Evolutionary conservation across 176 grass and related monocot genomes (phyloP).

Genomic region (Pontederia crassipes): DNA sequence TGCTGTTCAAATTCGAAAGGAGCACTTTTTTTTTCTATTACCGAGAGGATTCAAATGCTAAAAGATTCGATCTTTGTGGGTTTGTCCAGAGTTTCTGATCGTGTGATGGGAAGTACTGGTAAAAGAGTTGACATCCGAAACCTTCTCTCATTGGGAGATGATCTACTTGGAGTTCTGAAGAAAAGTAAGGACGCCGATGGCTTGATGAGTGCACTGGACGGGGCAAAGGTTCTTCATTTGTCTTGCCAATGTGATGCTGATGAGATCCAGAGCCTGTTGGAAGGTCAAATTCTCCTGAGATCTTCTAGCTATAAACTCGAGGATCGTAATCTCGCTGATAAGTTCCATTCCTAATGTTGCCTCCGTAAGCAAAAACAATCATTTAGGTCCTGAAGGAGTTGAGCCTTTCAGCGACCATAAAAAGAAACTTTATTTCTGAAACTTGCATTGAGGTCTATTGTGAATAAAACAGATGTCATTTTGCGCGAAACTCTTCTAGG

Average conservation of each 20-base stretch:
- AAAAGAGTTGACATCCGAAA: conserved; percentile 24
- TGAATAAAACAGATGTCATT: too few relatives aligned
- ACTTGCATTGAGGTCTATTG: too few relatives aligned
- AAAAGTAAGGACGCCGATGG: conserved; percentile 23
- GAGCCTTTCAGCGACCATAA: too few relatives aligned
- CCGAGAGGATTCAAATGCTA: too few relatives aligned
- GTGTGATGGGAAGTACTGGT: conserved; percentile 18
- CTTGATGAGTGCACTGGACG: conserved; percentile 22
- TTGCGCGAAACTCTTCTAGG: too few relatives aligned
- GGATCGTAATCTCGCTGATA: background rate
- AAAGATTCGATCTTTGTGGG: too few relatives aligned
- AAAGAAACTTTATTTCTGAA: too few relatives aligned
- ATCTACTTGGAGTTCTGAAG: conserved; percentile 34
- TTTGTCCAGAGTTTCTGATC: background rate
- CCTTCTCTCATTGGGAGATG: conserved; percentile 31
- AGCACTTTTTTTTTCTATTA: too few relatives aligned
- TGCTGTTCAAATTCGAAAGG: too few relatives aligned
- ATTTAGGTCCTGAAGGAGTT: too few relatives aligned
- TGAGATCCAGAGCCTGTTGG: conserved; percentile 24
- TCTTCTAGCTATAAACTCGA: background rate
- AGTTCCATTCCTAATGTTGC: background rate
- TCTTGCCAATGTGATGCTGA: conserved; percentile 25
- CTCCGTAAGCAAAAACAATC: too few relatives aligned
- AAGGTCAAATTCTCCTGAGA: conserved; percentile 25
- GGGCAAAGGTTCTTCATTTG: conserved; percentile 39